Conservation (phyloP, 106 monocot species). For the Posidonia australis region DNA sequence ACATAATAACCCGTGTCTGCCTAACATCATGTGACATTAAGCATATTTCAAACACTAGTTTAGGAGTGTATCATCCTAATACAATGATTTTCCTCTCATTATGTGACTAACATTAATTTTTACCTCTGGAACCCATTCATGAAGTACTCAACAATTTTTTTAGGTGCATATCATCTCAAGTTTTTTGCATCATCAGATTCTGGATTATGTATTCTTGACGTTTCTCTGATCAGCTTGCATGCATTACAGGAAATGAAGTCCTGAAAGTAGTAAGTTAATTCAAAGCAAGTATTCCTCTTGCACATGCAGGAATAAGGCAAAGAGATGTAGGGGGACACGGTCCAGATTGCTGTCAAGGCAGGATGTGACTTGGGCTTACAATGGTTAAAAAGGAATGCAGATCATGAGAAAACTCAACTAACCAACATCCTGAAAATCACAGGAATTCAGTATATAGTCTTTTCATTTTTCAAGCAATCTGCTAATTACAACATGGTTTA, state of each 20-base stretch:
- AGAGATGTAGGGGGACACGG: neutral
- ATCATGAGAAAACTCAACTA: neutral
- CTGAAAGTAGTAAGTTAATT: constrained; percentile 12
- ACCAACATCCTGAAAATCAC: neutral
- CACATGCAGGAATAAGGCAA: neutral
- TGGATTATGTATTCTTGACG: too few species aligned
- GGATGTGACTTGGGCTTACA: constrained; percentile 22
- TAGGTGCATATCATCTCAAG: too few species aligned
- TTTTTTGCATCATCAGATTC: too few species aligned
- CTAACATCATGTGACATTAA: too few species aligned
- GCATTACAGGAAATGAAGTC: constrained; percentile 12
- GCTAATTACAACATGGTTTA: too few species aligned
- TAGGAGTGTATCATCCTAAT: too few species aligned
- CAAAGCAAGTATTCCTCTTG: neutral
- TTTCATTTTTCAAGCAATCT: neutral
- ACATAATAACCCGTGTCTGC: too few species aligned
- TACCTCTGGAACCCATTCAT: too few species aligned
- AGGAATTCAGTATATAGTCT: neutral
- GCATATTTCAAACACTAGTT: too few species aligned
- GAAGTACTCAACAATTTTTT: too few species aligned
- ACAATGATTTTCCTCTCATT: too few species aligned
- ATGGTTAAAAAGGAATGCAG: constrained; percentile 13
- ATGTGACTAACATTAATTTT: too few species aligned
- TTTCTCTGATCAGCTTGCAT: neutral
- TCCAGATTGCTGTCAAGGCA: constrained; percentile 10